phyloP scores from a whole-genome alignment of 305 asterid species.

The Petunia hybrid region DNA sequence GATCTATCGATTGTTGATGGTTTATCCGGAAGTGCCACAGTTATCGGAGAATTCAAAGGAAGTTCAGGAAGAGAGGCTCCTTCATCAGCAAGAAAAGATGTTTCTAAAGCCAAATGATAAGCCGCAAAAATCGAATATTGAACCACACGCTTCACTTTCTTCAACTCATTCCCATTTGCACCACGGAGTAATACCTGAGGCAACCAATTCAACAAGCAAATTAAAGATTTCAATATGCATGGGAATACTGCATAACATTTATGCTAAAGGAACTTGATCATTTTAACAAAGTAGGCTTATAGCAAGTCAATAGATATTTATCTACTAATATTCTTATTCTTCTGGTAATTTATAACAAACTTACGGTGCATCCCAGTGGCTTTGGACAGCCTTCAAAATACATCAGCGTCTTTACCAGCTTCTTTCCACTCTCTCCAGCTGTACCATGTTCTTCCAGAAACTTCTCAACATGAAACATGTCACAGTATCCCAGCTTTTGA shows the following conservation, averaged over 20 bases:
- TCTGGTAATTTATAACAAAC: constrained; percentile 40
- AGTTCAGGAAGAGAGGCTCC: constrained; percentile 93
- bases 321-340: constrained; percentile 22
- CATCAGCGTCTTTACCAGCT: constrained; percentile 86
- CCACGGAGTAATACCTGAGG: constrained; percentile 93
- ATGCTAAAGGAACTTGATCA: constrained; percentile 16
- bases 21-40: constrained; percentile 82
- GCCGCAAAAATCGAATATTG: constrained; percentile 98
- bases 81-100: constrained; percentile 98
- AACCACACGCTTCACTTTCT: constrained; percentile 93
- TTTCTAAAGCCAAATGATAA: constrained; percentile 95
- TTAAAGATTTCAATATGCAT: constrained; percentile 22
- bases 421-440: constrained; percentile 78
- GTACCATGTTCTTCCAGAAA: constrained; percentile 76
- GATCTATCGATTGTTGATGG: constrained; percentile 70
- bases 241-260: constrained; percentile 1
- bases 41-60: constrained; percentile 72
- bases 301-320: constrained; percentile 30
- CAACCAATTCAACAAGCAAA: constrained; percentile 35
- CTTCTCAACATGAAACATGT: constrained; percentile 78
- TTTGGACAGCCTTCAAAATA: constrained; percentile 97
- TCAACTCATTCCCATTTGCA: constrained; percentile 85
- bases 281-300: background rate
- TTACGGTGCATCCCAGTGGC: constrained; percentile 97
- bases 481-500: constrained; percentile 83